Evolutionary conservation across 345 rosid genomes (phyloP), one percentile per base, ranked within the genome.

Genomic region (Mallotus nudiflorus): DNA sequence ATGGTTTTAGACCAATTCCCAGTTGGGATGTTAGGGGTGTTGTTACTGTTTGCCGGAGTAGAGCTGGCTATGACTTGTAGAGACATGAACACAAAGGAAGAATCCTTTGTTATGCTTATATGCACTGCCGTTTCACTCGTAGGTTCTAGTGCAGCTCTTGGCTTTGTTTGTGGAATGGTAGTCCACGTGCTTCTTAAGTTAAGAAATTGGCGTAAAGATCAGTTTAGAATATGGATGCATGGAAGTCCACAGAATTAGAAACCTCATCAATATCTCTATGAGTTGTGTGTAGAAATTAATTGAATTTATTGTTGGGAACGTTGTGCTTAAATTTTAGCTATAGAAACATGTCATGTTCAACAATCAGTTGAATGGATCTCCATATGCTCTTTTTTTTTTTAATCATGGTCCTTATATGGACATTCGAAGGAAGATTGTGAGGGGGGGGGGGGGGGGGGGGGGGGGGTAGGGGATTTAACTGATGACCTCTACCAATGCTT

Each of bases 91-190:
- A 72, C 93, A 6, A 89, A 93, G 80, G 90, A 83, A 77, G 94
- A 93, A 68, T 61, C 84, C 0, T 88, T 91, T 74, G 94, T 91
- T 16, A 89, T 91, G 96, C 85, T 91, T 67, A 69, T 80, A 20
- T 88, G 90, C 62, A 71, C 92, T 0, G 85, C 93, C 0, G 92
- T 84, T 46, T 89, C 92, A 20, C 86, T 91, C 2, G 81, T 83
- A 5, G 91, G 92, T 2, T 91, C 97, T 4, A 79, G 89, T 66
- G 92, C 92, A 9, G 96, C 98, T 7, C 75, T 91, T n/a, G 97
- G 97, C 7, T 91, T 91, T 74, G 84, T 85, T 14, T 85, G 86
- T 80, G 97, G 96, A 49, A 80, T 85, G 24, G 73, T 71, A 5
- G 82, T 83, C 58, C 89, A 84, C 68, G 59, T 79, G 31, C 84